Percentiles rank a stretch among this genome's conserved stretches.
phyloP scores from a whole-genome alignment of 73 alveolate species.

The Tetrahymena borealis region DNA sequence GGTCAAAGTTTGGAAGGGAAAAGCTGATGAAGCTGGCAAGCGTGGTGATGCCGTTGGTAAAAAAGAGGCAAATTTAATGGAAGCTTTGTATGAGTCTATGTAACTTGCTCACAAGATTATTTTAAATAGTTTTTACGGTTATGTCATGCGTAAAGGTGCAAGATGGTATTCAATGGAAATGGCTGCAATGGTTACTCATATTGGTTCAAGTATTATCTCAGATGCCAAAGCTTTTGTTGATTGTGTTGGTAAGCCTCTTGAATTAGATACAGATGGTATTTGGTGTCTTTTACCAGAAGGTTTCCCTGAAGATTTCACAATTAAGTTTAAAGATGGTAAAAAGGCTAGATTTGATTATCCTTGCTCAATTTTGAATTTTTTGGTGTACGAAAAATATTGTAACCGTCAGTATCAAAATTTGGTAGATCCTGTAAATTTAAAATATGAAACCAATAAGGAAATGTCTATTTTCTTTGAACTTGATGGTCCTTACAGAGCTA shows the following conservation, averaged over 20 bases:
- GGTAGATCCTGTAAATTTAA: conserved; percentile 28
- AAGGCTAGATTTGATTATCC: conserved; percentile 88
- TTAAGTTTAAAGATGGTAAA: conserved; percentile 76
- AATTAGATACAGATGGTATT: conserved; percentile 99
- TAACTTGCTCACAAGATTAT: conserved; percentile 99
- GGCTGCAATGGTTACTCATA: conserved; percentile 99
- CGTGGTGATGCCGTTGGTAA: conserved; percentile 50
- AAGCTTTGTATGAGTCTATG: conserved; percentile 83
- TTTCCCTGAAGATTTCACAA: conserved; percentile 95
- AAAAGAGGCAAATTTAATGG: conserved; percentile 57
- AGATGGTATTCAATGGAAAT: conserved; percentile 99
- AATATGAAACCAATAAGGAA: conserved; percentile 77
- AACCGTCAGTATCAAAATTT: conserved; percentile 87
- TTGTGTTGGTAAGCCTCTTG: conserved; percentile 98
- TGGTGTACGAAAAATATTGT: conserved; percentile 93
- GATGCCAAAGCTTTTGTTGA: conserved; percentile 94
- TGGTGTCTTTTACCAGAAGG: conserved; percentile 99
- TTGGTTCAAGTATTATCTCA: conserved; percentile 96
- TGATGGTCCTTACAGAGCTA: conserved; percentile 99
- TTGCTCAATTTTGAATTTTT: conserved; percentile 91
- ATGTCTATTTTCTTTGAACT: conserved; percentile 99
- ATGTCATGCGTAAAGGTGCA: conserved; percentile 99
- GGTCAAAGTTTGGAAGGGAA: conserved; percentile 90
- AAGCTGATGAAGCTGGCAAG: conserved; percentile 78
- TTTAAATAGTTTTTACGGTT: conserved; percentile 99